Percentiles rank a stretch among this genome's conserved stretches.
These are phyloP conservation scores for Hymenoscyphus occultus DNA, from an alignment of 2,329 filamentous ascomycete species.

Conservation along the genomic window DNA sequence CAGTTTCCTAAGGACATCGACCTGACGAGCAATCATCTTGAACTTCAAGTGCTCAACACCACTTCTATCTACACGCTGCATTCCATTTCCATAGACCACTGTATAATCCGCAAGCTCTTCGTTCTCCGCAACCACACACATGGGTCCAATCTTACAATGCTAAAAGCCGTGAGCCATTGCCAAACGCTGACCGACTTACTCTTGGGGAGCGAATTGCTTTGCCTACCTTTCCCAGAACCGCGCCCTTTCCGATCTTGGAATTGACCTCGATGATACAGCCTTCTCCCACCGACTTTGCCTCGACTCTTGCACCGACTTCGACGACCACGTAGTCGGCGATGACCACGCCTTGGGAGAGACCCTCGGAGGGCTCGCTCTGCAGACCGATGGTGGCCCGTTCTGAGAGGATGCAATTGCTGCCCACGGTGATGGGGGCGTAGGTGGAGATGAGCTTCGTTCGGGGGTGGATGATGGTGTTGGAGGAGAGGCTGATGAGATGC, in stretches of 20 bases:
- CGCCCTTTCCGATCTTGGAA: constrained; percentile 57
- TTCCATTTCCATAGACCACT: constrained; percentile 66
- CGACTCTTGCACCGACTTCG: constrained; percentile 58
- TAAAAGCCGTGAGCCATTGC: constrained; percentile 37
- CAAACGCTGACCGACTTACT: neutral
- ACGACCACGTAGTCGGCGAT: constrained; percentile 61
- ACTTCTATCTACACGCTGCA: constrained; percentile 55
- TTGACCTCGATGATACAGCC: constrained; percentile 61
- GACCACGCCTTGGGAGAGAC: constrained; percentile 40
- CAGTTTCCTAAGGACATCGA: constrained; percentile 63
- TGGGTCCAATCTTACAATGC: constrained; percentile 69
- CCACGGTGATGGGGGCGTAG: constrained; percentile 74
- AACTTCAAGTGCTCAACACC: constrained; percentile 62
- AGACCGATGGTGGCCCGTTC: constrained; percentile 61
- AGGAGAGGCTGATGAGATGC: constrained; percentile 73
- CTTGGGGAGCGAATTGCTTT: neutral
- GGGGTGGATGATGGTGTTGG: constrained; percentile 82
- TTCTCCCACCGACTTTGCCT: constrained; percentile 48
- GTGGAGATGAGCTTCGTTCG: constrained; percentile 76
- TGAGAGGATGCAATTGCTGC: constrained; percentile 76
- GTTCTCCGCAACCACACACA: constrained; percentile 56
- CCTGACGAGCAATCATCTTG: constrained; percentile 62
- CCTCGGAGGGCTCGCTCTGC: constrained; percentile 34
- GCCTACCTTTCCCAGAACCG: constrained; percentile 59
- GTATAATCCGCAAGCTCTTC: constrained; percentile 63